Percentiles rank a stretch among this genome's conserved stretches.
These are phyloP conservation scores for Solanum virginianum DNA, from an alignment of 257 asterid species.

Conservation along the genomic window DNA sequence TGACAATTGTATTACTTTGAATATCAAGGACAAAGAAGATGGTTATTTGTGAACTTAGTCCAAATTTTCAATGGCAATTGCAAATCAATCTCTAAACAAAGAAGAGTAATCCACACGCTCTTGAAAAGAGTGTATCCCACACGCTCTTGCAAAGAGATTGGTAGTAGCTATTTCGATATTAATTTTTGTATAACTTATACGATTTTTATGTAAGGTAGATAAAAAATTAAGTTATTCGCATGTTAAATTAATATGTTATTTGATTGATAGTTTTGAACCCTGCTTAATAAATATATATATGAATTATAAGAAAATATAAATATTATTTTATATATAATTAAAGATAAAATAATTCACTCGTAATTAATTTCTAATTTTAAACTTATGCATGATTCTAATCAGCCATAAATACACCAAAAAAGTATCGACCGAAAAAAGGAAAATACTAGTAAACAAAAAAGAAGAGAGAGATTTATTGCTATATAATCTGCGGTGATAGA, in stretches of 20 bases:
- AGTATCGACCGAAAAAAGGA: not conserved
- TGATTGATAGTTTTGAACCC: not conserved
- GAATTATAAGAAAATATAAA: too few species aligned
- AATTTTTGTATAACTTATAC: too few species aligned
- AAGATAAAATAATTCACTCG: too few species aligned
- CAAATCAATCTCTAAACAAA: not conserved
- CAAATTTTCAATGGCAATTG: not conserved
- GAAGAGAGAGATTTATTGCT: conserved; percentile 27
- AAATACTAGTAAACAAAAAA: not conserved
- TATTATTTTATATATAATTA: too few species aligned
- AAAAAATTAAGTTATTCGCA: too few species aligned
- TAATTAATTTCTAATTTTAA: not conserved
- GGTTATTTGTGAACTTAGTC: not conserved
- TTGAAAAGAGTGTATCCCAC: not conserved
- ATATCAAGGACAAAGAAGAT: not conserved
- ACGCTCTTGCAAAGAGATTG: not conserved
- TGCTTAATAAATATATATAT: too few species aligned
- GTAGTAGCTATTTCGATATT: too few species aligned
- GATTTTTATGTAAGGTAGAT: too few species aligned
- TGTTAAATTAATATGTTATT: too few species aligned
- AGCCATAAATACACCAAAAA: not conserved
- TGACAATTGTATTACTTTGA: not conserved
- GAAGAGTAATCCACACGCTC: not conserved
- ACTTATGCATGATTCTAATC: not conserved
- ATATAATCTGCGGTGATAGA: conserved; percentile 63